Evolutionary conservation across 768 basidiomycete species (phyloP).

Genomic region (Phaeotremella skinneri): DNA sequence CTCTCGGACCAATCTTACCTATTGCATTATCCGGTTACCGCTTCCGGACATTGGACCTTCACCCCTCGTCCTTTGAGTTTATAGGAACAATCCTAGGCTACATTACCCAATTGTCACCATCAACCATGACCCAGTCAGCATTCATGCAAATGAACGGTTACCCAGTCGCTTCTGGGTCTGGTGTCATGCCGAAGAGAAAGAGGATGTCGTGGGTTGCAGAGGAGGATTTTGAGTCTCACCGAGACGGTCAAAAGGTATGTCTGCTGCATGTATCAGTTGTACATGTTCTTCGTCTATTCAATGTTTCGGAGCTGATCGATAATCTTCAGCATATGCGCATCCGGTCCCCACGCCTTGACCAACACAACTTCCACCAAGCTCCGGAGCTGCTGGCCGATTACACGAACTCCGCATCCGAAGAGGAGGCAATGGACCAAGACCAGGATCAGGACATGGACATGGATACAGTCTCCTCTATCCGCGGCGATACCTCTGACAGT

Average conservation of each 20-base stretch:
- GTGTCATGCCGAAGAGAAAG: conserved; percentile 39
- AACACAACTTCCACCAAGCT: conserved; percentile 14
- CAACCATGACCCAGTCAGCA: conserved; percentile 19
- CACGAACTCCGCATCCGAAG: conserved; percentile 42
- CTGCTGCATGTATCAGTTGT: background rate
- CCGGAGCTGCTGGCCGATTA: conserved; percentile 42
- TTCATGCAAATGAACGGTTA: conserved; percentile 17
- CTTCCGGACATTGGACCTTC: background rate
- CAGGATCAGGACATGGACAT: conserved; percentile 36
- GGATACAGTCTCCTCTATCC: background rate
- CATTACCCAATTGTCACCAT: no score
- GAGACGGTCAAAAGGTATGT: conserved; percentile 35
- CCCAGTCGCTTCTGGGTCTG: conserved; percentile 23
- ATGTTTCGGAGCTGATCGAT: background rate
- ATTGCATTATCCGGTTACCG: background rate
- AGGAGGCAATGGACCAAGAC: conserved; percentile 30
- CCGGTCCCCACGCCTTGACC: conserved; percentile 30
- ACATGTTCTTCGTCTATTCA: background rate
- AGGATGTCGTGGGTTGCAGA: conserved; percentile 29
- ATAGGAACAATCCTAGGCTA: no score
- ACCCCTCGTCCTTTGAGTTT: no score
- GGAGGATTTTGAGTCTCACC: conserved; percentile 11
- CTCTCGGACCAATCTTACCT: background rate
- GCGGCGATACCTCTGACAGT: background rate
- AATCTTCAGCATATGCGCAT: conserved; percentile 34